phyloP scores from a whole-genome alignment of 495 filamentous ascomycete genomes.

The Pyrenopolyporus hunteri region DNA sequence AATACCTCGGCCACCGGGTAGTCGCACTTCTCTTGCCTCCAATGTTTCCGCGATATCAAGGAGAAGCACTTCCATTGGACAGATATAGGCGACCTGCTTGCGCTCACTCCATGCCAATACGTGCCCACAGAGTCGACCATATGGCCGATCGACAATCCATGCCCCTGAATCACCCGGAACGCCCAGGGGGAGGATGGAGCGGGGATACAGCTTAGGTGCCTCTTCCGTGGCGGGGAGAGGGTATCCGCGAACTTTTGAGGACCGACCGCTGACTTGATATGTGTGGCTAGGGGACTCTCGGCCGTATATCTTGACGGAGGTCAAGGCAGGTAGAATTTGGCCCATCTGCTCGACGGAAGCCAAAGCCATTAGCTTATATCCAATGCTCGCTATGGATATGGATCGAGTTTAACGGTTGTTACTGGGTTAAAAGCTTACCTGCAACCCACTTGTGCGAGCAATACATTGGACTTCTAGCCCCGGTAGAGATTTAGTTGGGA shows the following conservation, averaged over 20 bases:
- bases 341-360: constrained; percentile 57
- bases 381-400: not conserved
- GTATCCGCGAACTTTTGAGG: constrained; percentile 9
- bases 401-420: not conserved
- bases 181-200: constrained; percentile 47
- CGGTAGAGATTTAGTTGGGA: constrained; percentile 59
- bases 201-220: constrained; percentile 19
- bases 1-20: constrained; percentile 55
- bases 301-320: constrained; percentile 80
- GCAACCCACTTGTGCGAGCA: constrained; percentile 86
- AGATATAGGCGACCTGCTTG: constrained; percentile 82
- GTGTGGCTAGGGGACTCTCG: constrained; percentile 79
- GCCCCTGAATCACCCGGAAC: constrained; percentile 91
- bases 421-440: constrained; percentile 31
- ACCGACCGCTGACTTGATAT: constrained; percentile 75
- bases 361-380: constrained; percentile 3
- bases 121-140: constrained; percentile 84
- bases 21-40: constrained; percentile 57
- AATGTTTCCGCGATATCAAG: constrained; percentile 82
- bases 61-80: constrained; percentile 90
- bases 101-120: constrained; percentile 84
- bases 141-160: constrained; percentile 85
- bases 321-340: constrained; percentile 74
- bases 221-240: constrained; percentile 26
- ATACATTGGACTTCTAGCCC: constrained; percentile 83